These are phyloP conservation scores for Magnusiomyces sp. DNA, from an alignment of 1,139 yeast species.

Conservation along the genomic window DNA sequence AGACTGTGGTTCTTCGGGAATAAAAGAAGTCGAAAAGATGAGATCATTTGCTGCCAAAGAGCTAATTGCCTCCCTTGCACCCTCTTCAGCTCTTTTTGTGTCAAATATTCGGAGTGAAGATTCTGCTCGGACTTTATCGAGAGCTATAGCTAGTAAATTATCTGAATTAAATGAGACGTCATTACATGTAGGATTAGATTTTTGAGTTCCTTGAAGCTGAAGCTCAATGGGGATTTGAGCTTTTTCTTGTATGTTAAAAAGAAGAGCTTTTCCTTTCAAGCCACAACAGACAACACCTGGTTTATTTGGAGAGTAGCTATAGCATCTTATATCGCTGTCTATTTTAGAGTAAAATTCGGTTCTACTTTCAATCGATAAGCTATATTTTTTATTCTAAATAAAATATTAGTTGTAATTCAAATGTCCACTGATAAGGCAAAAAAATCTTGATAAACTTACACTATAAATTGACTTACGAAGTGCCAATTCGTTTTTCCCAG, in stretches of 20 bases:
- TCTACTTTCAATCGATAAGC: no score
- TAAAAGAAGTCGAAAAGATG: constrained; percentile 57
- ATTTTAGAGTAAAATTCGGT: no score
- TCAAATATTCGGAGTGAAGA: constrained; percentile 77
- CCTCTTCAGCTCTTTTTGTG: constrained; percentile 38
- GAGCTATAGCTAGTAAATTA: constrained; percentile 67
- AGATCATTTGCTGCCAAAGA: constrained; percentile 69
- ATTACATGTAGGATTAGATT: constrained; percentile 69
- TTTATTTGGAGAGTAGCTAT: neutral
- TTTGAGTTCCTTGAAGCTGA: constrained; percentile 40
- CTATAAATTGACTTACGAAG: constrained; percentile 42
- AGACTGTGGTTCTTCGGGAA: constrained; percentile 48
- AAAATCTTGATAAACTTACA: neutral
- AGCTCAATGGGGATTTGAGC: constrained; percentile 30
- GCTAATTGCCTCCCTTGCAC: constrained; percentile 38
- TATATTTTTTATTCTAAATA: neutral
- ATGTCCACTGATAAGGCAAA: neutral
- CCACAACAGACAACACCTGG: constrained; percentile 55
- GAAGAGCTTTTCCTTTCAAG: constrained; percentile 57
- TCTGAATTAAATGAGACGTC: constrained; percentile 58
- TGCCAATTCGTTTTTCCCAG: constrained; percentile 59
- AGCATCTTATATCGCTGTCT: neutral
- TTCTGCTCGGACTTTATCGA: constrained; percentile 74
- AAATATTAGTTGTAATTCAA: neutral
- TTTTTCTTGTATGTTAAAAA: constrained; percentile 48